These are phyloP conservation scores for Penicillium sp. DNA, from an alignment of 2,329 filamentous ascomycete genomes.

Conservation along the genomic window DNA sequence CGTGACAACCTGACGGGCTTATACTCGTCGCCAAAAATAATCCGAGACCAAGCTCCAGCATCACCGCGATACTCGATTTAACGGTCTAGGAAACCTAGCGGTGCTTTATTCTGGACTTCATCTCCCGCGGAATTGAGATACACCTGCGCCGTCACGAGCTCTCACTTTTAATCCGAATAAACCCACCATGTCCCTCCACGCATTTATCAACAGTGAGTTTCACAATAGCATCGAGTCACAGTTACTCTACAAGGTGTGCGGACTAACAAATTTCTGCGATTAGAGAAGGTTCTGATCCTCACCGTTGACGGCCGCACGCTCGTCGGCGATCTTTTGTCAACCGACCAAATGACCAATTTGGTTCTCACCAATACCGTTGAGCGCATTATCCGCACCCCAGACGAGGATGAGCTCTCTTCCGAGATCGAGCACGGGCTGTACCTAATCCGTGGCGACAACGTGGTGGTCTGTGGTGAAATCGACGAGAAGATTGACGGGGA, in stretches of 20 bases:
- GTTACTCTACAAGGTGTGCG: background rate
- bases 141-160: background rate
- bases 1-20: background rate
- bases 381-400: slow-evolving; percentile 82
- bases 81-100: background rate
- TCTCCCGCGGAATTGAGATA: background rate
- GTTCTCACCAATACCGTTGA: slow-evolving; percentile 83
- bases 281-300: slow-evolving; percentile 89
- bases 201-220: slow-evolving; percentile 56
- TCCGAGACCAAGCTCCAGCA: background rate
- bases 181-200: slow-evolving; percentile 54
- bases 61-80: background rate
- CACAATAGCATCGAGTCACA: background rate
- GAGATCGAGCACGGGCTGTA: slow-evolving; percentile 86
- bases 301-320: slow-evolving; percentile 90
- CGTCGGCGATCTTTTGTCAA: slow-evolving; percentile 78
- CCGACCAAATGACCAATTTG: slow-evolving; percentile 90
- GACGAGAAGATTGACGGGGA: slow-evolving; percentile 86
- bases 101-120: background rate
- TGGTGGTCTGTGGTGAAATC: slow-evolving; percentile 84
- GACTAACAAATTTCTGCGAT: slow-evolving; percentile 1
- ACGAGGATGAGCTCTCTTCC: slow-evolving; percentile 78
- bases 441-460: slow-evolving; percentile 90
- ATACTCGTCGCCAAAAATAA: background rate
- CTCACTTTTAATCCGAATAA: slow-evolving; percentile 11